Conservation (phyloP, 2,329 filamentous ascomycete species). For the Calycina herbarum region DNA sequence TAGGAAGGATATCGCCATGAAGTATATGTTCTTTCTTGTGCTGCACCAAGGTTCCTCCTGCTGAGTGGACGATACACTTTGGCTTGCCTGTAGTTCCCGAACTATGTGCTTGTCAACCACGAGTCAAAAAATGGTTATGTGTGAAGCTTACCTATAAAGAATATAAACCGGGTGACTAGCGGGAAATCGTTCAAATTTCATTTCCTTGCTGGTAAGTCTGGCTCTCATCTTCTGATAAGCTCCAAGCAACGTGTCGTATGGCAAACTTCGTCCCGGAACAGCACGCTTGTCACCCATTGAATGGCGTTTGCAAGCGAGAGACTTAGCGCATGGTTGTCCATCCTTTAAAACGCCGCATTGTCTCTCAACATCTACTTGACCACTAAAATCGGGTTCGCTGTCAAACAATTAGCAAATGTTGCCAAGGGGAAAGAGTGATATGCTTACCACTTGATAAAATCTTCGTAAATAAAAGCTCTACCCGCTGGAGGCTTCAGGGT, state of each 20-base stretch:
- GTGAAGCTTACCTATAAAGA: constrained; percentile 60
- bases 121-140: not conserved
- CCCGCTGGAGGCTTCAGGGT: constrained; percentile 11
- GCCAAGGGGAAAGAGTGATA: not conserved
- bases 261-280: constrained; percentile 81
- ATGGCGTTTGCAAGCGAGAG: constrained; percentile 90
- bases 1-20: constrained; percentile 75
- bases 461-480: constrained; percentile 37
- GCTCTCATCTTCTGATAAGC: constrained; percentile 89
- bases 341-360: constrained; percentile 91
- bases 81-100: constrained; percentile 85
- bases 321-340: constrained; percentile 82
- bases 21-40: constrained; percentile 96
- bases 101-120: constrained; percentile 34
- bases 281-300: constrained; percentile 90
- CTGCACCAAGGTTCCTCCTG: constrained; percentile 85
- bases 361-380: constrained; percentile 88
- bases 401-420: not conserved
- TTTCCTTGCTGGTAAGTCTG: constrained; percentile 24
- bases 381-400: not conserved
- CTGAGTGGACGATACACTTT: constrained; percentile 93
- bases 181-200: constrained; percentile 73
- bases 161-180: constrained; percentile 92
- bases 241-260: constrained; percentile 88
- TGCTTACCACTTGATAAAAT: constrained; percentile 43